Conservation (phyloP, 139 green algal genomes). For the Diplosphaera chodatii region DNA sequence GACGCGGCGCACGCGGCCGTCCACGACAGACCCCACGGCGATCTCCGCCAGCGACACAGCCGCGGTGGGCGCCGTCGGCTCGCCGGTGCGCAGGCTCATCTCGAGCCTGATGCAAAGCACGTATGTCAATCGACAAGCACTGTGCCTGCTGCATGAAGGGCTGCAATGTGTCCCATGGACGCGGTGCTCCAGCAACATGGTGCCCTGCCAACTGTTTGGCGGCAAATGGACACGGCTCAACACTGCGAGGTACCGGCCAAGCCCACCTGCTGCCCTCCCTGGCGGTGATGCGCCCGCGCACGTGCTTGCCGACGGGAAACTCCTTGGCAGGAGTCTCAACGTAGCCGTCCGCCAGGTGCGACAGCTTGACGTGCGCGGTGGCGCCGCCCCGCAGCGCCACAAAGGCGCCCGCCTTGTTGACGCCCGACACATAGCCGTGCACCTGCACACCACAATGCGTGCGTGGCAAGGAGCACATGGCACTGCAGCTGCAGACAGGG, state of each 20-base stretch:
- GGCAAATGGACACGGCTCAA: too few relatives aligned
- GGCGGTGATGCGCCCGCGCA: slow-evolving; percentile 46
- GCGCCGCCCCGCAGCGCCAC: slow-evolving; percentile 39
- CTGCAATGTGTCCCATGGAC: too few relatives aligned
- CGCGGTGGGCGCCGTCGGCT: neutral
- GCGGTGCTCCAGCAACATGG: too few relatives aligned
- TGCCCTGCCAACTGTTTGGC: too few relatives aligned
- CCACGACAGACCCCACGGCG: slow-evolving; percentile 38
- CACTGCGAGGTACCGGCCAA: neutral
- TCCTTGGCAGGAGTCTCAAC: slow-evolving; percentile 64
- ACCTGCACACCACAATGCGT: slow-evolving; percentile 8
- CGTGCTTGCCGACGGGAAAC: slow-evolving; percentile 70
- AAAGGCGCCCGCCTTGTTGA: slow-evolving; percentile 52
- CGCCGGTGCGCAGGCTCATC: slow-evolving; percentile 43
- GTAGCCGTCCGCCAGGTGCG: slow-evolving; percentile 69
- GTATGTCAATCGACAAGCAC: neutral
- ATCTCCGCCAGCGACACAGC: slow-evolving; percentile 31
- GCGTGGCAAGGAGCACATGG: too few relatives aligned
- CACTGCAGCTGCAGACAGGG: too few relatives aligned
- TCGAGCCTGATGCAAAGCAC: slow-evolving; percentile 42
- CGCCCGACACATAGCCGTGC: slow-evolving; percentile 66
- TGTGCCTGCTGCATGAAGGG: too few relatives aligned
- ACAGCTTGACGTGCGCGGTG: slow-evolving; percentile 68
- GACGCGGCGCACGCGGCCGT: slow-evolving; percentile 52
- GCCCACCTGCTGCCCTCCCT: slow-evolving; percentile 18